phyloP scores from a whole-genome alignment of 2,329 filamentous ascomycete species.

The Penicillium sclerotiorum region DNA sequence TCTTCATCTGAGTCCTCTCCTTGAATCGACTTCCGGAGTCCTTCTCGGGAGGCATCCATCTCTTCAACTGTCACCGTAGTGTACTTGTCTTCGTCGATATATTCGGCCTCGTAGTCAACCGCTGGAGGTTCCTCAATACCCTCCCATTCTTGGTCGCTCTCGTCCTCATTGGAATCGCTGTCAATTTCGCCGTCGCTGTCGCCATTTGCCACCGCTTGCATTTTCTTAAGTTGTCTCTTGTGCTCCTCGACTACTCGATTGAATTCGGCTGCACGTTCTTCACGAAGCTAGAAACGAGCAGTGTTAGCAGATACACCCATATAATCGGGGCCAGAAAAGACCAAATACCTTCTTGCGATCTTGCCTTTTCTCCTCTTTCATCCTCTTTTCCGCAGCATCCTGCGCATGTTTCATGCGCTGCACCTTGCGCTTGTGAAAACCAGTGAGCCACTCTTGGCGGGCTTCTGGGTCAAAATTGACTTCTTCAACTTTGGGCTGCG shows the following conservation, averaged over 20 bases:
- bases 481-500: slow-evolving; percentile 65
- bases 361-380: slow-evolving; percentile 73
- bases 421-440: slow-evolving; percentile 94
- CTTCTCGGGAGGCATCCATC: slow-evolving; percentile 76
- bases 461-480: slow-evolving; percentile 81
- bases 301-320: slow-evolving; percentile 8
- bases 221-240: slow-evolving; percentile 68
- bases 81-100: slow-evolving; percentile 93
- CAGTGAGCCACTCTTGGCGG: slow-evolving; percentile 85
- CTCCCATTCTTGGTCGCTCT: slow-evolving; percentile 60
- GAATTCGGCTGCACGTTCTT: slow-evolving; percentile 79
- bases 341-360: slow-evolving; percentile 71
- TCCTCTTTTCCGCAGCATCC: slow-evolving; percentile 75
- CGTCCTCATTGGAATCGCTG: slow-evolving; percentile 34
- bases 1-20: slow-evolving; percentile 32
- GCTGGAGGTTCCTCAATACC: slow-evolving; percentile 60
- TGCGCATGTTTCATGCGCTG: slow-evolving; percentile 83
- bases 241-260: slow-evolving; percentile 80
- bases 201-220: slow-evolving; percentile 49
- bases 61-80: slow-evolving; percentile 94
- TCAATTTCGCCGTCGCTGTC: slow-evolving; percentile 21
- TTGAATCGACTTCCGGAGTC: slow-evolving; percentile 61
- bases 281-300: slow-evolving; percentile 68
- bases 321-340: neutral
- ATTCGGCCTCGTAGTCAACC: slow-evolving; percentile 85